Conservation (phyloP, 768 basidiomycete species). For the Tephrocybe sp. region DNA sequence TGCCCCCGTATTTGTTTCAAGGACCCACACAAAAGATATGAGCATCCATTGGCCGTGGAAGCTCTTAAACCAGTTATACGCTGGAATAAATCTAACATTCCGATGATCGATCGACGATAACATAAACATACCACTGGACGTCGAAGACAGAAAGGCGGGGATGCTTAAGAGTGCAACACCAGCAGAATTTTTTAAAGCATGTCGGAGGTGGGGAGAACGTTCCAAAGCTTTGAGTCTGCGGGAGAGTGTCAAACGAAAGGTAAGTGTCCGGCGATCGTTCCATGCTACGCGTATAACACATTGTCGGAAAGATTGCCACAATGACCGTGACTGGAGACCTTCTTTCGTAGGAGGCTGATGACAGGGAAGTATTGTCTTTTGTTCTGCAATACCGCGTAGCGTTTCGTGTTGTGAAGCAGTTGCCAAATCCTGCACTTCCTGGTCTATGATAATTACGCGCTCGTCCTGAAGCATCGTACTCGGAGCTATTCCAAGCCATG, state of each 20-base stretch:
- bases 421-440: constrained; percentile 17
- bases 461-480: constrained; percentile 22
- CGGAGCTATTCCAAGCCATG: constrained; percentile 43
- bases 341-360: neutral
- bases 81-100: constrained; percentile 22
- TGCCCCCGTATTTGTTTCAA: constrained; percentile 53
- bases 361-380: constrained; percentile 3
- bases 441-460: constrained; percentile 14
- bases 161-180: constrained; percentile 42
- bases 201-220: constrained; percentile 43
- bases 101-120: neutral
- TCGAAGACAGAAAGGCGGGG: constrained; percentile 41
- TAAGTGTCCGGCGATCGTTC: constrained; percentile 27
- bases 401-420: constrained; percentile 28
- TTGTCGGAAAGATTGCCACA: neutral
- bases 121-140: constrained; percentile 28
- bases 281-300: constrained; percentile 18
- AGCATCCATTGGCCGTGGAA: constrained; percentile 51
- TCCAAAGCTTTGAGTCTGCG: constrained; percentile 25
- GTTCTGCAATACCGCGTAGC: constrained; percentile 32
- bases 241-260: constrained; percentile 32
- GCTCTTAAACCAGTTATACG: constrained; percentile 34
- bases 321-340: neutral
- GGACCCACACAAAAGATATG: constrained; percentile 50
- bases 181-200: constrained; percentile 45